phyloP scores from a whole-genome alignment of 306 rosid species.

The Cucumis melo region DNA sequence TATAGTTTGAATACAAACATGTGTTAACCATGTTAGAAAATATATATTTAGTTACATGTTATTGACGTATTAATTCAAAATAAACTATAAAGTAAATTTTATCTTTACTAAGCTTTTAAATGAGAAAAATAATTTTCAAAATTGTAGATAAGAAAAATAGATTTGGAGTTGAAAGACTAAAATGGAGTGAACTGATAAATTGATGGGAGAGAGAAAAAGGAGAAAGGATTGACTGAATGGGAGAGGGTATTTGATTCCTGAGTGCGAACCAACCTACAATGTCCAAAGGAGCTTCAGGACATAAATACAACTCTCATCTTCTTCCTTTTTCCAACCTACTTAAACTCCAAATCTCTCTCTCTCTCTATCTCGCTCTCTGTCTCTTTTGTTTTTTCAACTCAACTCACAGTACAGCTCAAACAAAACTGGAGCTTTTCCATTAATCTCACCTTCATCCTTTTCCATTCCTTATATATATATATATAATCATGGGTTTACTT shows the following conservation, averaged over 20 bases:
- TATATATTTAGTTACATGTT: too few relatives aligned
- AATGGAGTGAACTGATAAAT: too few relatives aligned
- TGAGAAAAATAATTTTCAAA: too few relatives aligned
- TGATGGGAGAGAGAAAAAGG: too few relatives aligned
- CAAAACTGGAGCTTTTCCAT: neutral
- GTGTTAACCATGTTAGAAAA: too few relatives aligned
- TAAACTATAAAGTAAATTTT: too few relatives aligned
- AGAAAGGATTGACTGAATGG: neutral
- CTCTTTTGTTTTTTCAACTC: neutral
- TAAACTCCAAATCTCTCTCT: slow-evolving; percentile 6
- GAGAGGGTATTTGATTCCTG: neutral
- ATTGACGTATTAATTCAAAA: too few relatives aligned
- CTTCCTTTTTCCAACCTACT: slow-evolving; percentile 2
- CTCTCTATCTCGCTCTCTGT: neutral
- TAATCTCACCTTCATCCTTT: neutral
- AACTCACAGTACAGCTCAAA: neutral
- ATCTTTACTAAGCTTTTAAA: too few relatives aligned
- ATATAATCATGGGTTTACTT: neutral
- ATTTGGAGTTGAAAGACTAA: too few relatives aligned
- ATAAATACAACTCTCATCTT: slow-evolving; percentile 1
- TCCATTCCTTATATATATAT: too few relatives aligned
- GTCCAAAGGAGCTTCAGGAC: slow-evolving; percentile 19
- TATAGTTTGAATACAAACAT: too few relatives aligned
- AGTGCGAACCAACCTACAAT: slow-evolving; percentile 26
- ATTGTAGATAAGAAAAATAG: too few relatives aligned